Conservation (phyloP, 495 filamentous ascomycete genomes). For the Echria macrotheca region DNA sequence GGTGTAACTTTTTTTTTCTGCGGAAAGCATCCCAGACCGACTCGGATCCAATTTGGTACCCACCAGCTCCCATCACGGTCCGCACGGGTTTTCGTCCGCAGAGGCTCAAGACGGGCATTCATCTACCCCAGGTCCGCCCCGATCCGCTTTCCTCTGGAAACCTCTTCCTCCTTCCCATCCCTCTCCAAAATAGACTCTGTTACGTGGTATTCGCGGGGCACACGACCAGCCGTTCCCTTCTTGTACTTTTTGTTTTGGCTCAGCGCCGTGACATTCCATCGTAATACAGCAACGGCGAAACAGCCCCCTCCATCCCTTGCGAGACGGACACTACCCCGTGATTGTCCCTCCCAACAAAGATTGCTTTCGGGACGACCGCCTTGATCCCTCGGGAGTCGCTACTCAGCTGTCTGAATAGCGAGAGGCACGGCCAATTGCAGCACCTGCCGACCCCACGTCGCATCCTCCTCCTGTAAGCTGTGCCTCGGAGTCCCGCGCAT, state of each 20-base stretch:
- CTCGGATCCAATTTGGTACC: conserved; percentile 13
- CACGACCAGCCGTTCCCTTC: conserved; percentile 20
- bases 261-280: conserved; percentile 12
- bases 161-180: conserved; percentile 12
- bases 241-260: conserved; percentile 21
- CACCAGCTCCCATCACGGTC: conserved; percentile 14
- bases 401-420: no score
- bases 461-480: background rate
- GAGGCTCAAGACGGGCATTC: conserved; percentile 22
- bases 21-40: no score
- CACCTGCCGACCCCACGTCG: background rate
- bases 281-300: conserved; percentile 8
- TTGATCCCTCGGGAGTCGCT: no score
- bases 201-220: conserved; percentile 7
- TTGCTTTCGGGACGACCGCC: conserved; percentile 1
- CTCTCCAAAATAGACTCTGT: conserved; percentile 12
- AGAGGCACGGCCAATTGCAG: background rate
- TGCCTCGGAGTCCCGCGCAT: background rate
- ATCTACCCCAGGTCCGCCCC: conserved; percentile 14
- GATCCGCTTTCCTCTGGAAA: conserved; percentile 10
- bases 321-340: no score
- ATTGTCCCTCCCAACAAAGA: background rate
- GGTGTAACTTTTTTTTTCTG: conserved; percentile 10
- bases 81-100: conserved; percentile 7
- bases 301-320: conserved; percentile 20